Base-by-base conservation (phyloP, 305 asterid species). In the Caryopteris hybrid region DNA sequence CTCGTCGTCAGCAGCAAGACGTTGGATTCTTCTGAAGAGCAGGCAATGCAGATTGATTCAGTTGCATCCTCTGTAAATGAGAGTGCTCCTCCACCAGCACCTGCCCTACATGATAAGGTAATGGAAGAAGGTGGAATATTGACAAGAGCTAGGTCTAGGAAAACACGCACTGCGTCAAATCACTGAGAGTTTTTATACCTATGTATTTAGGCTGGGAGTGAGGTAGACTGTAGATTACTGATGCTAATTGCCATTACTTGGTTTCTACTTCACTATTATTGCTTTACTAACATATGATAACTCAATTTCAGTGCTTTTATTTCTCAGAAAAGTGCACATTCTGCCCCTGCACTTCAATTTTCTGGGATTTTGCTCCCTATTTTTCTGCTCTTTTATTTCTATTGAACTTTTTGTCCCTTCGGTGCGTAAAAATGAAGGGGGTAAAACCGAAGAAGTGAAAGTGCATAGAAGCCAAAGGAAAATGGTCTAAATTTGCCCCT, bases 111-210 rank as follows among this genome's bases (percentile, higher is more conserved):
- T 33, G 91, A 86, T 52, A 65, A 57, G 1, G 46, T 51, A 14
- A 17, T 72, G 70, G 95, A 80, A 55, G 92, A 88, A 70, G 52
- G 67, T 2, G 62, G 50, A 41, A 83, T 79, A 21, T 67, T 83
- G 57, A 84, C 96, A 6, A 87, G 90, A 25, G 83, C 72, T 31
- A 22, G 51, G 80, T 11, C 71, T 48, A 63, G 83, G 81, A 88
- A 59, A 78, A 29, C 71, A 2, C 78, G 74, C 7, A 51, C 74
- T 8, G 43, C 77, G 25, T 6, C 77, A 14, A 64, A 34, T 52
- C 76, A 58, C 47, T 52, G 39, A 60, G 69, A 17, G 38, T 59
- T 50, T 27, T 34, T 48, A 23, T 34, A 51, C 8, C 39, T 42
- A 12, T 46, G 64, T 34, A 54, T 54, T 64, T 69, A 59, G 65